Base-by-base conservation (phyloP, 2,329 filamentous ascomycete species). In the Pyrenochaeta sp. region DNA sequence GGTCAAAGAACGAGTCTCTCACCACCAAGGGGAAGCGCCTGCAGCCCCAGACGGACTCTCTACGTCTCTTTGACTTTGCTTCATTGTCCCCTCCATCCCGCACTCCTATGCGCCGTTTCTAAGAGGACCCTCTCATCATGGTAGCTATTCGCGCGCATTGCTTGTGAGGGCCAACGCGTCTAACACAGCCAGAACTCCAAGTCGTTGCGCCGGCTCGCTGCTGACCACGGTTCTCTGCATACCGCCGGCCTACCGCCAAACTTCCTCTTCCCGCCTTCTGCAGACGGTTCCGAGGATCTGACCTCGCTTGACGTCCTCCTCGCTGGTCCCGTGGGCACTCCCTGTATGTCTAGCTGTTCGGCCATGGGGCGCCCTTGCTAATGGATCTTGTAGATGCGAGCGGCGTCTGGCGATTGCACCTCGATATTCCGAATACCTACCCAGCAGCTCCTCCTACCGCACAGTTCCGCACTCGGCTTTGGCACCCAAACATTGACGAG, bases 401-500 rank as follows among this genome's bases (percentile, higher is more conserved):
- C 15, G 83, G 83, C 18, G 67, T 86, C 14, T 86, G 81, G 80
- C 78, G 77, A 41, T 65, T 86, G 2, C 80, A 82, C 53, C 74
- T 86, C 32, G 77, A 79, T 31, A 83, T 86, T 22, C 83, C 83
- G 0, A 71, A 77, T 13, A 77, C 76, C n/a, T 84, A 85, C 54
- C 79, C 79, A 8, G 65, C 67, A 26, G 66, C 67, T 13, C 77
- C 79, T 11, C 79, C 79, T 0, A 85, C 82, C 27, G 83, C 83
- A 2, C 75, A 76, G 21, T 86, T 86, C 60, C 77, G 76, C 40
- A 86, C 83, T 3, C 74, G 77, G 5, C 81, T 86, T 51, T 86
- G 82, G 76, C 83, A 86, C 54, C 83, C 83, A 0, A 86, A 86
- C 56, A 80, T 86, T 35, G 83, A 86, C 50, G 81, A 84, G 38